Evolutionary conservation across 345 rosid species (phyloP).

Genomic region (Boechera stricta): DNA sequence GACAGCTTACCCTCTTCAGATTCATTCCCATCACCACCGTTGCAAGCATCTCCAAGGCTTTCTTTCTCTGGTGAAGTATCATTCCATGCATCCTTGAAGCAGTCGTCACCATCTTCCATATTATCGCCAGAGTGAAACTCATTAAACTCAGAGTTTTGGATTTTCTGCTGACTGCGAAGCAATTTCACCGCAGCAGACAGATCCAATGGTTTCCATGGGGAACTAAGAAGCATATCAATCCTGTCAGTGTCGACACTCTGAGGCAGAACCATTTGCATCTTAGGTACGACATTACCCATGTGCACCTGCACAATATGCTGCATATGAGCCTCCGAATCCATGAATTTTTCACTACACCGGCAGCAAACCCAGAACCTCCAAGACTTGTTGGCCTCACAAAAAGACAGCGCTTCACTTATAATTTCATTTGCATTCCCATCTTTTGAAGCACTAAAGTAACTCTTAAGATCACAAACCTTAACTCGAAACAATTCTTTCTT

Average conservation of each 20-base stretch:
- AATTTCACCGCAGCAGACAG: slow-evolving; percentile 62
- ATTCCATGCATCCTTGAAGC: slow-evolving; percentile 76
- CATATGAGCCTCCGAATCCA: slow-evolving; percentile 67
- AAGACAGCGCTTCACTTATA: slow-evolving; percentile 64
- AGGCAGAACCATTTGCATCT: slow-evolving; percentile 78
- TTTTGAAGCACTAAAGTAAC: slow-evolving; percentile 60
- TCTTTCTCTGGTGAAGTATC: slow-evolving; percentile 76
- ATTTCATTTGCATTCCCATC: slow-evolving; percentile 62
- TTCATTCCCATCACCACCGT: slow-evolving; percentile 48
- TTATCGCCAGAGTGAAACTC: slow-evolving; percentile 50
- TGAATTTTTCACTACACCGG: slow-evolving; percentile 65
- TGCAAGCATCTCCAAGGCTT: slow-evolving; percentile 51
- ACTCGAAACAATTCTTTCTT: slow-evolving; percentile 67
- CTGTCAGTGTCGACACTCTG: slow-evolving; percentile 67
- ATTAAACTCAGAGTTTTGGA: slow-evolving; percentile 51
- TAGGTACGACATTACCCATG: slow-evolving; percentile 70
- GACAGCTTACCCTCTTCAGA: slow-evolving; percentile 50
- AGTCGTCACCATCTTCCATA: slow-evolving; percentile 60
- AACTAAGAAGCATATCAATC: slow-evolving; percentile 71
- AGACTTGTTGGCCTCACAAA: slow-evolving; percentile 61
- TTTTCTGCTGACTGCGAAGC: slow-evolving; percentile 54
- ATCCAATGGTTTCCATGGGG: slow-evolving; percentile 90
- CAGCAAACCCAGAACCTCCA: slow-evolving; percentile 90
- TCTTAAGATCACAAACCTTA: slow-evolving; percentile 62
- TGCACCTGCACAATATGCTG: slow-evolving; percentile 83